Conservation (phyloP, 805 yeast species). For the Maudiozyma serrabonitensis region DNA sequence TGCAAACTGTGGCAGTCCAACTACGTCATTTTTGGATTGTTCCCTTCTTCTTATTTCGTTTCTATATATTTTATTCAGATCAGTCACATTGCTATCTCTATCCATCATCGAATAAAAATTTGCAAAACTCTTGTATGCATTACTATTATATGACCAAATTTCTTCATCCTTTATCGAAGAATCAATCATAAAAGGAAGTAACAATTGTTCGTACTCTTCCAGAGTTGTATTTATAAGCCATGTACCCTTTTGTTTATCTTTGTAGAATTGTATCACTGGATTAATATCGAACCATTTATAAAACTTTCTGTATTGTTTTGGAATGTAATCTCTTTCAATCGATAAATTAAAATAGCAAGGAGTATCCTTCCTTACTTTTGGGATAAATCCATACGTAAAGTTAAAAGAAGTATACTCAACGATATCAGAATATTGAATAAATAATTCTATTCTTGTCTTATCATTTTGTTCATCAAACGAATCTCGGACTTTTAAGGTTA, state of each 20-base stretch:
- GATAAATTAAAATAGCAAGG: slow-evolving; percentile 11
- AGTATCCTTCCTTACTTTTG: slow-evolving; percentile 16
- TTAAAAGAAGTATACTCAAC: slow-evolving; percentile 36
- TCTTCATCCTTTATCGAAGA: background rate
- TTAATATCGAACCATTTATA: slow-evolving; percentile 32
- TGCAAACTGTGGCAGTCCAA: slow-evolving; percentile 14
- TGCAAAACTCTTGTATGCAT: slow-evolving; percentile 7
- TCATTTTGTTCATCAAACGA: background rate
- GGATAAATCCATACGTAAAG: slow-evolving; percentile 40
- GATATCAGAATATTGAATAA: slow-evolving; percentile 36
- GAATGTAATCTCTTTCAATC: slow-evolving; percentile 12
- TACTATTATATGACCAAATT: slow-evolving; percentile 9
- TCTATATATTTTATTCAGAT: slow-evolving; percentile 3
- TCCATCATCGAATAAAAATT: slow-evolving; percentile 2
- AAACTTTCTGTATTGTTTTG: slow-evolving; percentile 16
- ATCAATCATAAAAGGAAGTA: slow-evolving; percentile 13
- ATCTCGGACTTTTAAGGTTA: slow-evolving; percentile 29
- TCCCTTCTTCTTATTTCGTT: slow-evolving; percentile 4
- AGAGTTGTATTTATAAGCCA: slow-evolving; percentile 14
- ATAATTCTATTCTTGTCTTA: slow-evolving; percentile 28
- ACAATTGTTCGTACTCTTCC: slow-evolving; percentile 8
- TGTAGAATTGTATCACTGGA: slow-evolving; percentile 33
- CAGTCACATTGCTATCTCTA: background rate
- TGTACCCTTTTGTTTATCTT: slow-evolving; percentile 10
- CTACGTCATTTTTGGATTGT: slow-evolving; percentile 6